A percentile compares a stretch with the other conserved stretches of the same genome.
Evolutionary conservation across 2,329 filamentous ascomycete species (phyloP).

Genomic region (Blumeria hordei): DNA sequence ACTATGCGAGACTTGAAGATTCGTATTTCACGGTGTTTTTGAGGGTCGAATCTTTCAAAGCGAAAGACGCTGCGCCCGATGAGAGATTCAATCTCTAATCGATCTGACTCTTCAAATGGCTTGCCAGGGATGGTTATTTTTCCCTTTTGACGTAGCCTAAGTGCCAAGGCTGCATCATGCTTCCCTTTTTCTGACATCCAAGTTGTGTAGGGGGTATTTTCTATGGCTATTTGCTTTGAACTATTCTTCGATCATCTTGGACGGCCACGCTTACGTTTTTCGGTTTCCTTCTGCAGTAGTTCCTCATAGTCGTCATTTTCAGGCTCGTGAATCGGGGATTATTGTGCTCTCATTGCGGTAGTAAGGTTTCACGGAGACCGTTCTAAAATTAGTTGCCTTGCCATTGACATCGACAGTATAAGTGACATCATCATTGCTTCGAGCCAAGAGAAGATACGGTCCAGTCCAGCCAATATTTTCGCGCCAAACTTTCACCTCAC

Average conservation of each 20-base stretch:
- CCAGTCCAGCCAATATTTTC: no score
- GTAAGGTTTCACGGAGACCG: neutral
- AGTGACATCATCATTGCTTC: no score
- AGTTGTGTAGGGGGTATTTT: neutral
- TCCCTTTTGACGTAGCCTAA: neutral
- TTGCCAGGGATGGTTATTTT: neutral
- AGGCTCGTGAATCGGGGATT: no score
- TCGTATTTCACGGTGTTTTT: neutral
- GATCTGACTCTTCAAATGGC: neutral
- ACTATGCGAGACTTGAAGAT: slow-evolving; percentile 1
- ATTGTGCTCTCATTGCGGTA: no score
- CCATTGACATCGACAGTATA: neutral
- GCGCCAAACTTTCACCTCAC: no score
- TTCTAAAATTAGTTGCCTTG: neutral
- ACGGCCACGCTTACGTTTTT: neutral
- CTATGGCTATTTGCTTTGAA: neutral
- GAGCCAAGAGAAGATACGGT: no score
- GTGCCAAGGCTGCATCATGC: neutral
- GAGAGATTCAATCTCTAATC: neutral
- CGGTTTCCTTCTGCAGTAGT: no score
- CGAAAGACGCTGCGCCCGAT: neutral
- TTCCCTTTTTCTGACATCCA: neutral
- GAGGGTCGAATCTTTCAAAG: neutral
- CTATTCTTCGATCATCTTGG: neutral
- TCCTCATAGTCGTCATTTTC: neutral